These are phyloP conservation scores for Apiospora aurea DNA, from an alignment of 2,329 filamentous ascomycete genomes.

Conservation along the genomic window DNA sequence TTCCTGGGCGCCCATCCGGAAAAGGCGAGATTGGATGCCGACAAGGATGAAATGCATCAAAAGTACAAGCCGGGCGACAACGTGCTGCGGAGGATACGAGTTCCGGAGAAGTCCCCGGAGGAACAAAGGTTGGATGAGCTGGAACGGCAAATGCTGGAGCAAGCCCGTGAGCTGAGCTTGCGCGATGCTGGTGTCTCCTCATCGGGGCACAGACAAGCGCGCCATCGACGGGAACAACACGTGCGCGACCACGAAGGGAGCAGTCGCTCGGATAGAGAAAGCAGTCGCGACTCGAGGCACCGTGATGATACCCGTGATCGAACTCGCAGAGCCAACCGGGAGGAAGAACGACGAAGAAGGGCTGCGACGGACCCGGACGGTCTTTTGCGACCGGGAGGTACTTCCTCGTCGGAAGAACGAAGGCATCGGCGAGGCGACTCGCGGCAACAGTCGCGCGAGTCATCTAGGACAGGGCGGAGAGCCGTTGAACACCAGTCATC, in stretches of 20 bases:
- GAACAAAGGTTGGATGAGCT: conserved; percentile 66
- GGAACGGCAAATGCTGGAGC: conserved; percentile 73
- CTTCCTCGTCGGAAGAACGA: conserved; percentile 43
- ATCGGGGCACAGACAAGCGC: conserved; percentile 29
- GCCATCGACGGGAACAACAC: conserved; percentile 37
- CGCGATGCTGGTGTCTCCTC: conserved; percentile 64
- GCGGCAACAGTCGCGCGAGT: conserved; percentile 49
- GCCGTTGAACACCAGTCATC: conserved; percentile 90
- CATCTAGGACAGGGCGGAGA: conserved; percentile 51
- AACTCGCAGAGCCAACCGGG: conserved; percentile 37
- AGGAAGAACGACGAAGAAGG: conserved; percentile 41
- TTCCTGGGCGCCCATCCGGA: conserved; percentile 81
- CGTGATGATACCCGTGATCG: conserved; percentile 35
- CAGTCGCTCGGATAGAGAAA: conserved; percentile 44
- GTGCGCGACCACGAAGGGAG: conserved; percentile 40
- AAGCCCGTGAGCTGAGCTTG: conserved; percentile 77
- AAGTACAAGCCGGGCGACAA: conserved; percentile 85
- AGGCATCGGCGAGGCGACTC: conserved; percentile 54
- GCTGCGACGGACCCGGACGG: conserved; percentile 42
- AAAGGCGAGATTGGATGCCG: conserved; percentile 71
- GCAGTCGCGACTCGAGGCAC: conserved; percentile 38
- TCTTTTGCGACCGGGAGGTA: conserved; percentile 46
- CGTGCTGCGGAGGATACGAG: conserved; percentile 71
- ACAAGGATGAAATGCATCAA: conserved; percentile 77
- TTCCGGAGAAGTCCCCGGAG: conserved; percentile 57